Conservation (phyloP, 2,329 filamentous ascomycete genomes). For the Botrytis galanthina region DNA sequence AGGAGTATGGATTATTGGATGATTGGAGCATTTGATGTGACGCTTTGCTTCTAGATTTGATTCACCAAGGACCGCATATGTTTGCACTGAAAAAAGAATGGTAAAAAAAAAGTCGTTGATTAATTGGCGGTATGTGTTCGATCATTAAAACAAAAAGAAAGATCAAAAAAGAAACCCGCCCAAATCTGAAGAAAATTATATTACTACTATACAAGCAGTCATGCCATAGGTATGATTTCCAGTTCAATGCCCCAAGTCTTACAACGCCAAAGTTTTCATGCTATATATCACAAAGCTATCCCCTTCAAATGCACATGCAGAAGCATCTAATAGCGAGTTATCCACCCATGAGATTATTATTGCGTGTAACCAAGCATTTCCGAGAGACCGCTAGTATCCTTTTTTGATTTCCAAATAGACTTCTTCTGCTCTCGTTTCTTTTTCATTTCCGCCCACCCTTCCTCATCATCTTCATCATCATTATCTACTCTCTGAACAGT, state of each 20-base stretch:
- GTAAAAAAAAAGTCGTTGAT: background rate
- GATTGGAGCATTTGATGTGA: constrained; percentile 5
- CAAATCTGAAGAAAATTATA: constrained; percentile 21
- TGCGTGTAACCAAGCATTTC: constrained; percentile 36
- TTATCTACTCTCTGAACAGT: constrained; percentile 43
- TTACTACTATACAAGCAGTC: constrained; percentile 24
- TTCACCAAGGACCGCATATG: background rate
- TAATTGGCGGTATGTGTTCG: background rate
- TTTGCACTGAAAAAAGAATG: background rate
- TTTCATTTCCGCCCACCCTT: constrained; percentile 69
- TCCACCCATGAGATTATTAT: constrained; percentile 27
- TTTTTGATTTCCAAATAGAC: constrained; percentile 63
- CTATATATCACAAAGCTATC: constrained; percentile 20
- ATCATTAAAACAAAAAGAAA: constrained; percentile 11
- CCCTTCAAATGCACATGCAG: constrained; percentile 22
- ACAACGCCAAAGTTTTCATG: constrained; percentile 23
- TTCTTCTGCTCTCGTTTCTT: constrained; percentile 67
- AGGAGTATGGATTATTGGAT: constrained; percentile 5
- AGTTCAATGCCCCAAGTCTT: constrained; percentile 22
- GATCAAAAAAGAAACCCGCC: constrained; percentile 4
- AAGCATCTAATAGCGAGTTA: constrained; percentile 15
- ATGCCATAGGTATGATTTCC: constrained; percentile 20
- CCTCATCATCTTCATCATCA: constrained; percentile 60
- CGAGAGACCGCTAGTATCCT: constrained; percentile 40
- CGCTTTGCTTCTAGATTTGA: background rate